Conservation (phyloP, 169 alveolate species). For the Plasmodium blacklocki region DNA sequence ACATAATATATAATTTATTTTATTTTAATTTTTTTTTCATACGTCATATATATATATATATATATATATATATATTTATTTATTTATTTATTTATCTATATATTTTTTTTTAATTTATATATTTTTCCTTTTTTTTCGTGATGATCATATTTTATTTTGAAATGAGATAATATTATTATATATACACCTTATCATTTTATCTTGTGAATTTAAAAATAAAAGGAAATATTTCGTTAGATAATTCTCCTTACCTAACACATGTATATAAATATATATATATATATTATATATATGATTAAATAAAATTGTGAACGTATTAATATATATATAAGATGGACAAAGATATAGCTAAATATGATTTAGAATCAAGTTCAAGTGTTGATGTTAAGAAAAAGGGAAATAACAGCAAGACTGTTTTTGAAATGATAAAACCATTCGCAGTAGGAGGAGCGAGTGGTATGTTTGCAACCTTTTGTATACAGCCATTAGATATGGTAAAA, state of each 20-base stretch:
- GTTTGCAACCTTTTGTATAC: conserved; percentile 90
- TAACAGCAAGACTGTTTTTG: conserved; percentile 35
- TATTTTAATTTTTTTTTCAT: conserved; percentile 13
- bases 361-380: conserved; percentile 42
- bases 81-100: background rate
- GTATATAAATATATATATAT: too few relatives aligned
- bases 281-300: too few relatives aligned
- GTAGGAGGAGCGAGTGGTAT: conserved; percentile 92
- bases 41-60: background rate
- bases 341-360: conserved; percentile 56
- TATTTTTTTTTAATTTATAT: conserved; percentile 1
- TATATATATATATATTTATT: background rate
- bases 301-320: too few relatives aligned
- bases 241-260: too few relatives aligned
- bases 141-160: background rate
- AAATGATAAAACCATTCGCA: conserved; percentile 84
- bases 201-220: too few relatives aligned
- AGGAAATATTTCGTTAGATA: too few relatives aligned
- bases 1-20: background rate
- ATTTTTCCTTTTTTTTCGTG: conserved; percentile 1
- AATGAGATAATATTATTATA: background rate
- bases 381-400: conserved; percentile 37
- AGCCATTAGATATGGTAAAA: conserved; percentile 92
- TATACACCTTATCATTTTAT: too few relatives aligned
- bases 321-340: conserved; percentile 38